Evolutionary conservation across 2,329 filamentous ascomycete species (phyloP).

Genomic region (Sporothrix phasma): DNA sequence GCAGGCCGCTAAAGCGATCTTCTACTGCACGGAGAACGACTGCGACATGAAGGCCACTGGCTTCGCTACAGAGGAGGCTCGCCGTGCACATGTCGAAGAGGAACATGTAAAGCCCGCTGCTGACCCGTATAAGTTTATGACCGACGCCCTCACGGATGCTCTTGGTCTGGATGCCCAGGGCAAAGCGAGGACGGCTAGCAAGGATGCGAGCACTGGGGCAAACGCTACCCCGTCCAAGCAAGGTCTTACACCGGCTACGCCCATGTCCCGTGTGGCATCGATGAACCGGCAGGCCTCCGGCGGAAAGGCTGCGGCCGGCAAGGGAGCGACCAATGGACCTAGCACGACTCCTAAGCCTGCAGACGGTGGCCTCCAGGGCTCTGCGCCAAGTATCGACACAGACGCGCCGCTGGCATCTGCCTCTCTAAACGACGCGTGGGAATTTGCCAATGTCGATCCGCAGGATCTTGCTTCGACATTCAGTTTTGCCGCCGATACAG

Average conservation of each 20-base stretch:
- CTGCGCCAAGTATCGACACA: constrained; percentile 23
- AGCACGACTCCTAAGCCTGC: constrained; percentile 22
- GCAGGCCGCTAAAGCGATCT: constrained; percentile 32
- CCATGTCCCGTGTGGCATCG: constrained; percentile 41
- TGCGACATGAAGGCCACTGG: constrained; percentile 42
- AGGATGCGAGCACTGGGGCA: constrained; percentile 21
- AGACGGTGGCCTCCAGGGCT: constrained; percentile 10
- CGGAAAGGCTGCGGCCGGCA: constrained; percentile 26
- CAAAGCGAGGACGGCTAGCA: constrained; percentile 29
- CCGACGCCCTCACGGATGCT: constrained; percentile 38
- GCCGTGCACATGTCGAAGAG: constrained; percentile 44
- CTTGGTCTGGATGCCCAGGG: constrained; percentile 46
- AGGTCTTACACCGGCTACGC: constrained; percentile 35
- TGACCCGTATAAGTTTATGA: constrained; percentile 43
- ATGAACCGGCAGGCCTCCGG: constrained; percentile 40
- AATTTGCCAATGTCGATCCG: constrained; percentile 42
- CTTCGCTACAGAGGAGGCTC: constrained; percentile 45
- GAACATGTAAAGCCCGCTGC: constrained; percentile 48
- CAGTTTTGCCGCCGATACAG: constrained; percentile 30
- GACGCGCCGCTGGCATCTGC: constrained; percentile 18
- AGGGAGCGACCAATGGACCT: constrained; percentile 22
- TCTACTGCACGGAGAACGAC: constrained; percentile 43
- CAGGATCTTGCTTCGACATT: constrained; percentile 38
- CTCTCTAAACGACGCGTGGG: constrained; percentile 22
- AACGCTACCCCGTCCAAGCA: constrained; percentile 34